A percentile compares a stretch with the other conserved stretches of the same genome.
These are phyloP conservation scores for Aspergillus sp. DNA, from an alignment of 2,329 filamentous ascomycete species.

Conservation along the genomic window DNA sequence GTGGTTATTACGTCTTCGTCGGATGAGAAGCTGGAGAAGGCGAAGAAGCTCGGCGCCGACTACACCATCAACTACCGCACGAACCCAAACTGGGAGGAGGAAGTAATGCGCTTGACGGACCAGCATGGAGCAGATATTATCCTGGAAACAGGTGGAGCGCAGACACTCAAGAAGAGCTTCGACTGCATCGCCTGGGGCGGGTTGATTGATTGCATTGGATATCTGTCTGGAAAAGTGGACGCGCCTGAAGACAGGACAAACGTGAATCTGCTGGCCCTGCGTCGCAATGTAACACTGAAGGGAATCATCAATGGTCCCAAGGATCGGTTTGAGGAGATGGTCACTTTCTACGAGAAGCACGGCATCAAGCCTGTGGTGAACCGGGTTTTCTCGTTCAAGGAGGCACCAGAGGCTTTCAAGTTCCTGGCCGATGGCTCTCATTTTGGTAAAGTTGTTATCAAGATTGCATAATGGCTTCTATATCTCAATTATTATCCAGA, in stretches of 20 bases:
- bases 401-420: constrained; percentile 54
- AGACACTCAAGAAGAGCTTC: constrained; percentile 51
- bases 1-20: constrained; percentile 54
- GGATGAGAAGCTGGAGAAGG: constrained; percentile 50
- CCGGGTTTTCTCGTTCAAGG: constrained; percentile 53
- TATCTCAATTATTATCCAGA: too few relatives aligned
- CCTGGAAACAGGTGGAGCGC: constrained; percentile 53
- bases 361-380: constrained; percentile 49
- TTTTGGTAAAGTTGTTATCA: constrained; percentile 57
- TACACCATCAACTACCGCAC: constrained; percentile 52
- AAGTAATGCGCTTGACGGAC: constrained; percentile 46
- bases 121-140: constrained; percentile 52
- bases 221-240: constrained; percentile 56
- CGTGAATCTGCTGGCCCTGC: constrained; percentile 57
- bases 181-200: constrained; percentile 48
- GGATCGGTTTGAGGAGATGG: constrained; percentile 49
- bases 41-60: constrained; percentile 52
- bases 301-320: constrained; percentile 64
- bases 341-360: constrained; percentile 34
- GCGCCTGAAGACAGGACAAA: constrained; percentile 55
- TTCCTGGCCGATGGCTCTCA: constrained; percentile 54
- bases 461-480: constrained; percentile 28
- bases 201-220: constrained; percentile 48
- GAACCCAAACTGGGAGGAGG: constrained; percentile 45
- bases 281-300: constrained; percentile 54